Percentiles rank a stretch among this genome's conserved stretches.
These are phyloP conservation scores for Trametopsis cervina DNA, from an alignment of 768 basidiomycete species.

Conservation along the genomic window DNA sequence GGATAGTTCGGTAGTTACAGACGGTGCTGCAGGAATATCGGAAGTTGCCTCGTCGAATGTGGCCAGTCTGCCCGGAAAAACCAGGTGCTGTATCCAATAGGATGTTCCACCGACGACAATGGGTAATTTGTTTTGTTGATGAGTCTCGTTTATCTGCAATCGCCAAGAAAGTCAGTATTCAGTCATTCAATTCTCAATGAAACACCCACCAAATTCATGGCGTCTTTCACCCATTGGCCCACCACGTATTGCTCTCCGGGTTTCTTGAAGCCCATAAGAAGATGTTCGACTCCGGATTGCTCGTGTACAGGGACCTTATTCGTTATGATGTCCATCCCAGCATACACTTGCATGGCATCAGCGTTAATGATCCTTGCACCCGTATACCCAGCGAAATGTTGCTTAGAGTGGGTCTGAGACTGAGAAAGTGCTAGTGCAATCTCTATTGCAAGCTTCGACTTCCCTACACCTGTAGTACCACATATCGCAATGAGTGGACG, in stretches of 20 bases:
- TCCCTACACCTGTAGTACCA: slow-evolving; percentile 94
- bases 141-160: slow-evolving; percentile 76
- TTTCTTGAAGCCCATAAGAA: slow-evolving; percentile 80
- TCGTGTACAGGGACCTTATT: slow-evolving; percentile 84
- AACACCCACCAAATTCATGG: slow-evolving; percentile 60
- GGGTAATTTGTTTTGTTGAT: slow-evolving; percentile 57
- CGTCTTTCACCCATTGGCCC: slow-evolving; percentile 83
- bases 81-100: slow-evolving; percentile 95
- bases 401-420: background rate
- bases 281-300: slow-evolving; percentile 76
- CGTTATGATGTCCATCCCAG: slow-evolving; percentile 86
- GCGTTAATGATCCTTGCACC: slow-evolving; percentile 85
- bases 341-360: slow-evolving; percentile 96
- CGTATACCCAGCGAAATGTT: slow-evolving; percentile 32
- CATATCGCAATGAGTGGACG: slow-evolving; percentile 78
- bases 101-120: slow-evolving; percentile 94
- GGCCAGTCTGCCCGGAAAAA: slow-evolving; percentile 76
- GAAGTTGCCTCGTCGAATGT: slow-evolving; percentile 14
- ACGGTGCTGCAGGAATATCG: background rate
- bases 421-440: slow-evolving; percentile 51
- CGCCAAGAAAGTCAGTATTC: slow-evolving; percentile 7
- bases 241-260: slow-evolving; percentile 87
- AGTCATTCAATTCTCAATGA: background rate
- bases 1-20: background rate
- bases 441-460: slow-evolving; percentile 87